Conservation (phyloP, 1,284 basidiomycete genomes). For the Tylopilus sp. region DNA sequence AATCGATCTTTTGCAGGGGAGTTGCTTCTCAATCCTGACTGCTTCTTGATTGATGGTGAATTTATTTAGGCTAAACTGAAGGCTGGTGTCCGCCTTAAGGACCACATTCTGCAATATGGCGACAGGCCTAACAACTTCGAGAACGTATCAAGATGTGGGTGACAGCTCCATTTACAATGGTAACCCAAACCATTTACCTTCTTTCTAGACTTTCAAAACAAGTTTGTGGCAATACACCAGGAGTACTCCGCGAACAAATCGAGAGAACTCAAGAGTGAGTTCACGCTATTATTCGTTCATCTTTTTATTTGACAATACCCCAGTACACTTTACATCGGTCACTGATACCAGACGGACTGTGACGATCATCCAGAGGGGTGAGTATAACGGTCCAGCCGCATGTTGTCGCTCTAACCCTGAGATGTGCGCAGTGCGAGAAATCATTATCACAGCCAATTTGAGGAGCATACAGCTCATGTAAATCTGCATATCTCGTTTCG, state of each 20-base stretch:
- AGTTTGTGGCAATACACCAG: slow-evolving; percentile 67
- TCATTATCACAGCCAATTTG: slow-evolving; percentile 58
- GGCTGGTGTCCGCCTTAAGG: slow-evolving; percentile 64
- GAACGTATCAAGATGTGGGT: slow-evolving; percentile 64
- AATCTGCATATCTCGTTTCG: slow-evolving; percentile 24
- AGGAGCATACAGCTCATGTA: slow-evolving; percentile 52
- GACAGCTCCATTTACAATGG: slow-evolving; percentile 2
- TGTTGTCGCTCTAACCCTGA: background rate
- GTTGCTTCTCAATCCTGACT: slow-evolving; percentile 4
- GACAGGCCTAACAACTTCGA: slow-evolving; percentile 73
- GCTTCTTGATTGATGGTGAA: background rate
- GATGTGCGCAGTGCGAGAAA: slow-evolving; percentile 48
- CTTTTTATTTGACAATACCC: slow-evolving; percentile 8
- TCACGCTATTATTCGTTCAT: background rate
- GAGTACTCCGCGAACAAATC: slow-evolving; percentile 61
- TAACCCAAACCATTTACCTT: slow-evolving; percentile 9
- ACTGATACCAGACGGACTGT: slow-evolving; percentile 61
- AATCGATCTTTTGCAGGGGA: slow-evolving; percentile 64
- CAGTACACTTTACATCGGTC: slow-evolving; percentile 77
- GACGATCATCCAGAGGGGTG: slow-evolving; percentile 55
- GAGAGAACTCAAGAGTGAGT: slow-evolving; percentile 66
- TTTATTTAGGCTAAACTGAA: slow-evolving; percentile 59
- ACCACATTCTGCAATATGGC: slow-evolving; percentile 64
- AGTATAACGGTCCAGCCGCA: slow-evolving; percentile 10
- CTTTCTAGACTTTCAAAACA: slow-evolving; percentile 61